Conservation (phyloP, 768 basidiomycete species). For the Suillus ampliporus region DNA sequence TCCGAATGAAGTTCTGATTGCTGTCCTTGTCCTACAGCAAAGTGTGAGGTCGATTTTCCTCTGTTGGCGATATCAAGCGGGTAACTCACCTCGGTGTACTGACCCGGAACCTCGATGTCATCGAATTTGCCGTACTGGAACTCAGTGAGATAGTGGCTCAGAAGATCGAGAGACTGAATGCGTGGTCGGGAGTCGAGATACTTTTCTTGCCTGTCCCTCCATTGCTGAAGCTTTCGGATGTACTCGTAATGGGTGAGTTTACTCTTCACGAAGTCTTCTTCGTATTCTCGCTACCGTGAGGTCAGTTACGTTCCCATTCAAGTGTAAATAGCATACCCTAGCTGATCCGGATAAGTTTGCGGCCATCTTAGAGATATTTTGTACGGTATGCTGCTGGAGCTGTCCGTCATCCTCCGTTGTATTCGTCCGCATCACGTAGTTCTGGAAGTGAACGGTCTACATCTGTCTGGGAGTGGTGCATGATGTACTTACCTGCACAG, state of each 20-base stretch:
- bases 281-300: constrained; percentile 74
- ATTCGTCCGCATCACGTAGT: constrained; percentile 71
- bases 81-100: constrained; percentile 88
- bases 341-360: constrained; percentile 60
- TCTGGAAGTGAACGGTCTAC: constrained; percentile 44
- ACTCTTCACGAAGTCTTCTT: constrained; percentile 85
- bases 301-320: constrained; percentile 2
- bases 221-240: constrained; percentile 85
- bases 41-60: constrained; percentile 1
- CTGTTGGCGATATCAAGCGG: neutral
- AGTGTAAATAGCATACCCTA: constrained; percentile 49
- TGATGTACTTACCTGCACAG: constrained; percentile 64
- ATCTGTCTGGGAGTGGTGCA: neutral
- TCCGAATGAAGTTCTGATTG: constrained; percentile 88
- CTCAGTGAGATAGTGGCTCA: constrained; percentile 94
- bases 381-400: constrained; percentile 57
- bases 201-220: constrained; percentile 91
- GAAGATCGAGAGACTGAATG: constrained; percentile 80
- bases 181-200: constrained; percentile 83
- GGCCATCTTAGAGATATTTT: constrained; percentile 64
- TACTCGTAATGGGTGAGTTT: constrained; percentile 87
- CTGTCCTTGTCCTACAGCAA: constrained; percentile 87
- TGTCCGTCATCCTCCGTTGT: constrained; percentile 71
- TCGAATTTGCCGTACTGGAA: constrained; percentile 98
- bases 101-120: constrained; percentile 98